Base-by-base conservation (phyloP, 1,139 yeast species). In the Candida sanyaensis region DNA sequence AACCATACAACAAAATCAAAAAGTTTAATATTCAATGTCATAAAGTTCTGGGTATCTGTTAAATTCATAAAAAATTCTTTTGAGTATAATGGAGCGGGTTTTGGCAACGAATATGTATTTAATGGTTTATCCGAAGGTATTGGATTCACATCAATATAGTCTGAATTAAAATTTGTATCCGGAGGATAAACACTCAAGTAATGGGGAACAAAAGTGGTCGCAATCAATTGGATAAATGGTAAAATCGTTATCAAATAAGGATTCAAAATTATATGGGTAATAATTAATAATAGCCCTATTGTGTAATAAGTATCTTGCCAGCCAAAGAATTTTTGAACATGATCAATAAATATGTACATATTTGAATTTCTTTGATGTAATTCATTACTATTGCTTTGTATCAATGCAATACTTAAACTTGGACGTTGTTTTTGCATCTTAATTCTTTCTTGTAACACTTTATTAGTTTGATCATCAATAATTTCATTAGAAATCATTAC, bases 21-120 rank as follows among this genome's bases (percentile, higher is more conserved):
- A 0, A 73, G 66, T n/a, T 69, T 64, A 9, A 86, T 82, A 59
- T 84, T 88, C 13, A 84, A 62, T n/a, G 84, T 64, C 90, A 88
- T 86, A 56, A 84, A 86, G 63, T 90, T 90, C 60, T 90, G 97
- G 48, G 90, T 73, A 66, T 90, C 97, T 0, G 96, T 88, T 56
- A 88, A 71, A 62, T 90, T 90, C 52, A 90, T 65, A n/a, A 86
- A 68, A 61, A 89, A 90, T 62, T 90, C 96, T 46, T 88, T 76
- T 17, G 93, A 84, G 43, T 88, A 74, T 61, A 89, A 90, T 1
- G 93, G 88, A 3, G 85, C 88, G 0, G 96, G 96, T 51, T 80
- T 81, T 1, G 96, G 95, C 0, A 77, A 56, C 10, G 68, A 73
- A 11, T 79, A 72, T 6, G 69, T 68, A 41, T 70, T 64, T 38